phyloP scores from a whole-genome alignment of 2,329 filamentous ascomycete genomes.

The Monilinia polystroma region DNA sequence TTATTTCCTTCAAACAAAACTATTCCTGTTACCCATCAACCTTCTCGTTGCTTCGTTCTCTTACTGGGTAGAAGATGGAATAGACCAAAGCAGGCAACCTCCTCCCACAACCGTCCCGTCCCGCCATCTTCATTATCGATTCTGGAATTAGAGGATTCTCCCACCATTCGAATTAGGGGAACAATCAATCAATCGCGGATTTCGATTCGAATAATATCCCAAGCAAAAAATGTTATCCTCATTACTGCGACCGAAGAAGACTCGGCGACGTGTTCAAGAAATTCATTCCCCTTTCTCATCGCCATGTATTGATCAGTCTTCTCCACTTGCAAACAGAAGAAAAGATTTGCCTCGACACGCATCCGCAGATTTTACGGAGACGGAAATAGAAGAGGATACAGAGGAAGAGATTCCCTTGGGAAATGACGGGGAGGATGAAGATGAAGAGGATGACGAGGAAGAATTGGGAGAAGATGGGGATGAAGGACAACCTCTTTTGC shows the following conservation, averaged over 20 bases:
- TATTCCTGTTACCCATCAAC: background rate
- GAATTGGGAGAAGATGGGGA: constrained; percentile 44
- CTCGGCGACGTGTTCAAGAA: constrained; percentile 35
- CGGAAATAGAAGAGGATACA: constrained; percentile 51
- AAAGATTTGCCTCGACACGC: constrained; percentile 42
- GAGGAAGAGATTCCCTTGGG: constrained; percentile 29
- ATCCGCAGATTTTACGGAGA: constrained; percentile 64
- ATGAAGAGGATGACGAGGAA: constrained; percentile 43
- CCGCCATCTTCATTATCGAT: background rate
- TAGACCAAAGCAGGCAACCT: constrained; percentile 2
- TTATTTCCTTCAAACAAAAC: background rate
- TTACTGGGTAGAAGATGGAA: background rate
- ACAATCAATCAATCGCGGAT: background rate
- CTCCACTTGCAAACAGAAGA: constrained; percentile 30
- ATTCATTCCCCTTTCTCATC: constrained; percentile 40
- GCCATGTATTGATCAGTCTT: constrained; percentile 35
- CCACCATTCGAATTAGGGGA: background rate
- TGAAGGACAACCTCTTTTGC: constrained; percentile 56
- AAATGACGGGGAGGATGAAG: constrained; percentile 37
- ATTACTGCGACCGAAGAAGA: constrained; percentile 40
- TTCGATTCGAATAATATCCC: constrained; percentile 8
- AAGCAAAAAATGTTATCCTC: constrained; percentile 41
- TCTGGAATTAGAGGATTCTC: background rate
- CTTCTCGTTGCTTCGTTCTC: background rate
- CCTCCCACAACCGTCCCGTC: background rate